These are phyloP conservation scores for Hypsizygus ulmarius DNA, from an alignment of 1,284 basidiomycete species.

Conservation along the genomic window DNA sequence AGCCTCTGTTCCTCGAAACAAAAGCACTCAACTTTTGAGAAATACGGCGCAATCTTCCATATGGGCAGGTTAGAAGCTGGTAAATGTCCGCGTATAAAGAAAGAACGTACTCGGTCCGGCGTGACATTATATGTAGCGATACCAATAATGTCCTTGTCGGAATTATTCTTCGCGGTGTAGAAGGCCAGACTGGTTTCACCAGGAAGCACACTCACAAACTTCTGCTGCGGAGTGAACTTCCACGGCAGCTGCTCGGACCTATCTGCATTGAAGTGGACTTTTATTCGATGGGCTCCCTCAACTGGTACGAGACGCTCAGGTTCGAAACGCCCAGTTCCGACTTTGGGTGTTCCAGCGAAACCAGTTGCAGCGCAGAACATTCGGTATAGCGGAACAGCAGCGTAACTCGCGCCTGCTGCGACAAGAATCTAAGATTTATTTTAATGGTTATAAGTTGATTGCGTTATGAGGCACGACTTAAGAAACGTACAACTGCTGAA, in stretches of 20 bases:
- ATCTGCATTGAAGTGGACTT: constrained; percentile 95
- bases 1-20: constrained; percentile 99
- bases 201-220: constrained; percentile 86
- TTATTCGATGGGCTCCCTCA: constrained; percentile 73
- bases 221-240: constrained; percentile 91
- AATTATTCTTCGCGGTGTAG: constrained; percentile 90
- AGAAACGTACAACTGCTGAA: constrained; percentile 63
- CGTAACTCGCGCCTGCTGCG: constrained; percentile 86
- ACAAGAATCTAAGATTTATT: constrained; percentile 61
- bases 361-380: constrained; percentile 98
- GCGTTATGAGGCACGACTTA: not conserved
- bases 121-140: constrained; percentile 99
- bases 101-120: constrained; percentile 73
- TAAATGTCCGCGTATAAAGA: not conserved
- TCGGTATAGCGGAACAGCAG: constrained; percentile 95
- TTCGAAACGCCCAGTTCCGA: constrained; percentile 78
- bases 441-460: constrained; percentile 5
- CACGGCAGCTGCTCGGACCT: constrained; percentile 88
- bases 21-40: constrained; percentile 99
- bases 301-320: constrained; percentile 80
- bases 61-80: not conserved
- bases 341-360: constrained; percentile 92
- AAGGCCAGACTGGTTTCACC: constrained; percentile 97
- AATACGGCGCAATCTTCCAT: constrained; percentile 92
- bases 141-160: constrained; percentile 88